These are phyloP conservation scores for Cyathus striatus DNA, from an alignment of 768 basidiomycete genomes.

Conservation along the genomic window DNA sequence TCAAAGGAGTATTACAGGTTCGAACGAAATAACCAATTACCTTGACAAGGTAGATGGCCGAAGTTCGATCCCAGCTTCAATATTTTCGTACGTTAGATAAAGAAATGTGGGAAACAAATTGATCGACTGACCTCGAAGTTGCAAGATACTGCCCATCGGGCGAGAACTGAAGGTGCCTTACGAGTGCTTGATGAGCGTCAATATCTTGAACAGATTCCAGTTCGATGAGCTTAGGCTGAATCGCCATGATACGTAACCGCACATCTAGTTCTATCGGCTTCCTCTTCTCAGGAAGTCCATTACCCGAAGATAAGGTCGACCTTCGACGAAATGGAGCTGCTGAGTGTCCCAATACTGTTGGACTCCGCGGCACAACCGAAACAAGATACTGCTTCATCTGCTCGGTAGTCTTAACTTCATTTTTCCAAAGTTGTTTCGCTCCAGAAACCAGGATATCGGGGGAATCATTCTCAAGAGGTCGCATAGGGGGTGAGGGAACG, in stretches of 20 bases:
- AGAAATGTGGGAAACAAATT: neutral
- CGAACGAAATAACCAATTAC: conserved; percentile 26
- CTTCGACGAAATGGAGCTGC: too few relatives aligned
- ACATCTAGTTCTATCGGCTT: too few relatives aligned
- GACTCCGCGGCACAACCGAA: too few relatives aligned
- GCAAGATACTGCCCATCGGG: conserved; percentile 72
- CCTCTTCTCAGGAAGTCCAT: too few relatives aligned
- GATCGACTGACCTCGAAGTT: conserved; percentile 51
- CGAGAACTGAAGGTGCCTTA: conserved; percentile 71
- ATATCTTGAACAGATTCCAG: conserved; percentile 56
- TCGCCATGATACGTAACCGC: conserved; percentile 46
- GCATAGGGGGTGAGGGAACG: conserved; percentile 9
- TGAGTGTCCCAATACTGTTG: too few relatives aligned
- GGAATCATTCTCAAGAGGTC: conserved; percentile 13
- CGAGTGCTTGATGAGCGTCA: conserved; percentile 60
- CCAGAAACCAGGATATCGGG: conserved; percentile 12
- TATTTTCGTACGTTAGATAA: neutral
- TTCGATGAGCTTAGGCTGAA: conserved; percentile 49
- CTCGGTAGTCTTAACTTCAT: conserved; percentile 36
- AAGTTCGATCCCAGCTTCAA: conserved; percentile 65
- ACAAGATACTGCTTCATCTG: too few relatives aligned
- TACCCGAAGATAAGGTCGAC: conserved; percentile 12
- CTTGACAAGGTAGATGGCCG: conserved; percentile 61
- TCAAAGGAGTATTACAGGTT: conserved; percentile 3
- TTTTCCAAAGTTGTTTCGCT: conserved; percentile 39